phyloP scores from a whole-genome alignment of 371 early-diverging fungal genomes.

The Circinella umbellata region DNA sequence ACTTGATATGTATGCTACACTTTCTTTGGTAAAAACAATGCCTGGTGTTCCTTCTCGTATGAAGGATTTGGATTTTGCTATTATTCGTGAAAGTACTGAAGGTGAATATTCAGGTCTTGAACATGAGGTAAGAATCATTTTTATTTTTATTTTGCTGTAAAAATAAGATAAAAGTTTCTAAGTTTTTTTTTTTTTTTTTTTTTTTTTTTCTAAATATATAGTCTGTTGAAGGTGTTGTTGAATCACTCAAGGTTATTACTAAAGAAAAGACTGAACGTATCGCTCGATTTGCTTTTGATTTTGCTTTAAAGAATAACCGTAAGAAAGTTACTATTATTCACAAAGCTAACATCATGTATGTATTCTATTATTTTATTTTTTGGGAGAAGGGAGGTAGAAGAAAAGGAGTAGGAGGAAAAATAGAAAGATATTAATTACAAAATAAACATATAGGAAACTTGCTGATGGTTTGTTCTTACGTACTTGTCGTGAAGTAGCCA shows the following conservation, averaged over 20 bases:
- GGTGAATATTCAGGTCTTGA: slow-evolving; percentile 99
- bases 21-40: slow-evolving; percentile 85
- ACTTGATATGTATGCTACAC: slow-evolving; percentile 94
- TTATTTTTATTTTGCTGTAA: too few relatives aligned
- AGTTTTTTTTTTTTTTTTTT: neutral
- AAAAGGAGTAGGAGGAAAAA: neutral
- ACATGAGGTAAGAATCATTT: slow-evolving; percentile 70
- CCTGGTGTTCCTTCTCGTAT: slow-evolving; percentile 84
- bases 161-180: too few relatives aligned
- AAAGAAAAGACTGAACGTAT: slow-evolving; percentile 95
- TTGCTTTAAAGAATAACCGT: slow-evolving; percentile 92
- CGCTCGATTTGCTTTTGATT: slow-evolving; percentile 97
- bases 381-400: neutral
- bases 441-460: slow-evolving; percentile 72
- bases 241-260: slow-evolving; percentile 96
- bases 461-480: slow-evolving; percentile 97
- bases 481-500: slow-evolving; percentile 91
- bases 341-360: slow-evolving; percentile 98
- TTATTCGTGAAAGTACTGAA: slow-evolving; percentile 99
- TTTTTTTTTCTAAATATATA: too few relatives aligned
- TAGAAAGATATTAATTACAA: neutral
- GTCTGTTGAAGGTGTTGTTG: slow-evolving; percentile 96
- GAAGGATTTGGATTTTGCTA: slow-evolving; percentile 91
- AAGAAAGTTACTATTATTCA: slow-evolving; percentile 98
- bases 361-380: neutral